phyloP scores from a whole-genome alignment of 164 flowering plant genomes.

The Magnolia sinica region DNA sequence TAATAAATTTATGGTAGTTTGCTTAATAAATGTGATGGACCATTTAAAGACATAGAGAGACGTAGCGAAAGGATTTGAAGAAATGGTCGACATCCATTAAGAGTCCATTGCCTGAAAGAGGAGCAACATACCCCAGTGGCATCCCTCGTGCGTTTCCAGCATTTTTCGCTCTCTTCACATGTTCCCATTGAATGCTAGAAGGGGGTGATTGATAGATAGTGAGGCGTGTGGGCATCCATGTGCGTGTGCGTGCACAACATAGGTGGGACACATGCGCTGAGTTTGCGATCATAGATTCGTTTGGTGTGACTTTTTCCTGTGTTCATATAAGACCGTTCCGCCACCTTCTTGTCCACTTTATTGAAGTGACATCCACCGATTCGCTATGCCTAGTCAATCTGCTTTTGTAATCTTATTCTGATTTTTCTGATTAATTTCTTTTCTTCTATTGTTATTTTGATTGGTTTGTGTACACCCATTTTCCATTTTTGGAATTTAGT shows the following conservation, averaged over 20 bases:
- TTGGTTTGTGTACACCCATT: no score
- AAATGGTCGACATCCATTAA: not conserved
- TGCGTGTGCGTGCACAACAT: not conserved
- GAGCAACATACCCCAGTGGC: conserved; percentile 5
- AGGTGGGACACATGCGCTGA: no score
- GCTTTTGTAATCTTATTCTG: no score
- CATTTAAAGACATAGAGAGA: not conserved
- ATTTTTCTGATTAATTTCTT: no score
- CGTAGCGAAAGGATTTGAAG: not conserved
- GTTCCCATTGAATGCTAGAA: not conserved
- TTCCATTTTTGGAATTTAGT: no score
- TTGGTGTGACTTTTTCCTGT: not conserved
- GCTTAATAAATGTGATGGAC: not conserved
- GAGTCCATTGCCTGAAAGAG: conserved; percentile 1
- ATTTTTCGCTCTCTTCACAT: not conserved
- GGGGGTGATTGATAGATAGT: no score
- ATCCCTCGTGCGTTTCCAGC: conserved; percentile 5
- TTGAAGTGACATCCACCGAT: not conserved
- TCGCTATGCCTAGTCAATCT: no score
- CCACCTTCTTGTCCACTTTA: not conserved
- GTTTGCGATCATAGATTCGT: no score
- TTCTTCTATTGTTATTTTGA: no score
- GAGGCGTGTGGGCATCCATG: no score
- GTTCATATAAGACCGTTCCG: not conserved
- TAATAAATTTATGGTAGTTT: not conserved